Base-by-base conservation (phyloP, 768 basidiomycete genomes). In the Tricholoma terreum region DNA sequence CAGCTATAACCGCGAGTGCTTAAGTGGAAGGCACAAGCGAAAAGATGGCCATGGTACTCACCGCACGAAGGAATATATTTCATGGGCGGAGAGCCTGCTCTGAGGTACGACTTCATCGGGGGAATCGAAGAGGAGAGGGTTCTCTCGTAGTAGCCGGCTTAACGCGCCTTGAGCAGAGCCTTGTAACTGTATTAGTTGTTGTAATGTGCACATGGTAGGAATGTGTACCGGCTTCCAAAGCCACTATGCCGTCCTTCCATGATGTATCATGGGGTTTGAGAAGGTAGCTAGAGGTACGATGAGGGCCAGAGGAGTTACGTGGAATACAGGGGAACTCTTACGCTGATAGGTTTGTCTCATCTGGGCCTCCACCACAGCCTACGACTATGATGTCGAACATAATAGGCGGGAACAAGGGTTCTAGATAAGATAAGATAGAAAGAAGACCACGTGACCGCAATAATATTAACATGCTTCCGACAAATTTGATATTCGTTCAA, bases 91-190 rank as follows among this genome's bases (percentile, higher is more conserved):
- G 62, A 75, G 73, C 30, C 51, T 61, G 52, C 63, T 60, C n/a
- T n/a, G n/a, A 6, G 67, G 49, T 42, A 57, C 67, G 50, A 64
- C 38, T 59, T 66, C 58, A 60, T 62, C 59, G 45, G 63, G 54
- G 21, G 71, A 61, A 24, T 70, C 71, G 67, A 93, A 86, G 17
- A 90, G 75, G 36, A 71, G 58, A 2, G 87, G 82, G 54, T 84
- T 75, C n/a, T 69, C 67, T 50, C 74, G 73, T 56, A 94, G 71
- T 31, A 96, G 78, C 30, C 75, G 75, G 12, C 75, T 71, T 50
- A 98, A 74, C 4, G 92, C 87, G 42, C 95, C 94, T 38, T 92
- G 77, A 4, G 92, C 94, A 3, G 92, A 94, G 19, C 95, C 95
- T 92, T 63, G 11, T 19, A 60, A 19, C 14, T 27, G 36, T 24